Evolutionary conservation across 148 eudicot species (phyloP).

Genomic region (Euryodendron excelsum): DNA sequence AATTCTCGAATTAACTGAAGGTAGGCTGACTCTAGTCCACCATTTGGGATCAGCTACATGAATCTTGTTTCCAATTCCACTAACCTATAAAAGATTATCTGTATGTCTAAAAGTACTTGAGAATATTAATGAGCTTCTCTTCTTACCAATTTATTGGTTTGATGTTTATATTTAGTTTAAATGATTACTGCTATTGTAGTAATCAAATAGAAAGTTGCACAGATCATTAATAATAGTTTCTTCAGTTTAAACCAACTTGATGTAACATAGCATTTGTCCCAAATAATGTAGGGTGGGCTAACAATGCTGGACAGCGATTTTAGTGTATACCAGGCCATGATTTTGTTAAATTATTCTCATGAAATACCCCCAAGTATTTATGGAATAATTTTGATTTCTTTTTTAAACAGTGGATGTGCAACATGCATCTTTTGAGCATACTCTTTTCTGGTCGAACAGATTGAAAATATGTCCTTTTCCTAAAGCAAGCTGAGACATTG

Average conservation of each 20-base stretch:
- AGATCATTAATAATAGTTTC: neutral
- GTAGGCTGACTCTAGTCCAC: neutral
- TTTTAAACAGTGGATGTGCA: neutral
- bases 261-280: neutral
- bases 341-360: neutral
- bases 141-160: neutral
- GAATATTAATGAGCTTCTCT: neutral
- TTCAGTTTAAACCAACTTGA: slow-evolving; percentile 1
- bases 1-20: neutral
- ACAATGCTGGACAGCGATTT: neutral
- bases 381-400: neutral
- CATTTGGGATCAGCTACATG: neutral
- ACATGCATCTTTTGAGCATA: neutral
- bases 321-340: neutral
- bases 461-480: neutral
- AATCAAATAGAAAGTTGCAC: neutral
- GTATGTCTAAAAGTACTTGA: neutral
- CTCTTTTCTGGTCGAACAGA: neutral
- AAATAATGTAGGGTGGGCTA: slow-evolving; percentile 1
- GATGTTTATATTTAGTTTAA: neutral
- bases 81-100: neutral
- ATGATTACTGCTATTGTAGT: neutral
- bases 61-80: neutral
- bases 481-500: neutral
- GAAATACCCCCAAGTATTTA: neutral